phyloP scores from a whole-genome alignment of 768 basidiomycete species.

The Chalciporus piperatus region DNA sequence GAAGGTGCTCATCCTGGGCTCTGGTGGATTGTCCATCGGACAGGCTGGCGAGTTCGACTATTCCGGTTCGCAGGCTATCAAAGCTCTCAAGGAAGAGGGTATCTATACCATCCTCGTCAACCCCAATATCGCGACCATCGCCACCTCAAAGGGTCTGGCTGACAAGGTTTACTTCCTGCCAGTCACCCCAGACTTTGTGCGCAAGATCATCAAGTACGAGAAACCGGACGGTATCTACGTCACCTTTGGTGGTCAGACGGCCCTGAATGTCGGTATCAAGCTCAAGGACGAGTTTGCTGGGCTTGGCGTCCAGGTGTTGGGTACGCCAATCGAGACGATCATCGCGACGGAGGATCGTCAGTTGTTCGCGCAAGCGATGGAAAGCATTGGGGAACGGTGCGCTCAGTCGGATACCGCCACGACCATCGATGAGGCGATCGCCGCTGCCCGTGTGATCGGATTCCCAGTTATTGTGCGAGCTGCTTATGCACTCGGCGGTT shows the following conservation, averaged over 20 bases:
- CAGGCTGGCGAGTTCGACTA: conserved; percentile 99
- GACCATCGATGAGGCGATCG: conserved; percentile 78
- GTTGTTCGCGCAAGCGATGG: conserved; percentile 92
- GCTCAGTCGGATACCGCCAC: conserved; percentile 88
- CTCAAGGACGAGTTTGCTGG: conserved; percentile 94
- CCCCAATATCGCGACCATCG: conserved; percentile 99
- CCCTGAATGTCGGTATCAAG: conserved; percentile 93
- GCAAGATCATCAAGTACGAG: conserved; percentile 98
- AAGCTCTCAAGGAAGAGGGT: conserved; percentile 97
- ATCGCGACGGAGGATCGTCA: conserved; percentile 97
- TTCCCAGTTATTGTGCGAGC: conserved; percentile 97
- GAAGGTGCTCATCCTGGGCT: conserved; percentile 96
- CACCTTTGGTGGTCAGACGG: conserved; percentile 98
- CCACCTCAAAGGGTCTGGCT: conserved; percentile 94
- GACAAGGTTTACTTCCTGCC: conserved; percentile 99
- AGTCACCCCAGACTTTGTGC: conserved; percentile 96
- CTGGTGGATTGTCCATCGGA: conserved; percentile 96
- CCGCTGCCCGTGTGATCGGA: conserved; percentile 80
- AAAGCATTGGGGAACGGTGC: conserved; percentile 91
- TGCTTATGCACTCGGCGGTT: conserved; percentile 93
- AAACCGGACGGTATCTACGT: conserved; percentile 99
- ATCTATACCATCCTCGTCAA: conserved; percentile 99
- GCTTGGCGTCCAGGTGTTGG: conserved; percentile 89
- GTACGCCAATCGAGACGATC: conserved; percentile 96
- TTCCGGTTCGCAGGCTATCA: conserved; percentile 98